Evolutionary conservation across 202 grass and related monocot genomes (phyloP), one percentile per base, ranked within the genome.

Genomic region (Panicum hallii): DNA sequence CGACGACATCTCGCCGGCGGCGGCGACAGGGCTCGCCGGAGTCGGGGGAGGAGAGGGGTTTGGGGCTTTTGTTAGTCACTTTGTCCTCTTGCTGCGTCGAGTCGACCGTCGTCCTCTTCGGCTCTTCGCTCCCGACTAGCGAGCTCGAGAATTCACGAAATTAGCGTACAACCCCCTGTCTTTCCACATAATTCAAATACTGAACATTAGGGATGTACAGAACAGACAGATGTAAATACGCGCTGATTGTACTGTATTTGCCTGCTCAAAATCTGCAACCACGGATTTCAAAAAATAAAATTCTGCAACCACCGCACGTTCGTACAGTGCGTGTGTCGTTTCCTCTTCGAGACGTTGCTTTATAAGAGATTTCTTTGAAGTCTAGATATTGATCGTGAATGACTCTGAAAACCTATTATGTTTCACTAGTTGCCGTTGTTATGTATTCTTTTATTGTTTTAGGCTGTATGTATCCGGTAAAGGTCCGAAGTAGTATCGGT

Each of bases 1-100:
- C 69, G 70, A 30, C 61, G 76, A 20, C 89, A 90, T 90, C 63
- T 49, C 40, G 70, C 34, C 36, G 70, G 5, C 75, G 63, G 17
- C 45, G 43, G 74, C 30, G 60, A 5, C 67, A 11, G 32, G 12
- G 22, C 74, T 64, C 81, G 75, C 80, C 76, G 85, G 75, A 57
- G 76, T 71, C 73, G 45, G 56, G 19, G 52, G 72, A 38, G 68
- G 72, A 46, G 67, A 57, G 13, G 58, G 65, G 70, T 15, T 70
- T 44, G 44, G 62, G 36, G 40, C 53, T 30, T 76, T 63, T 52
- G 49, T 38, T 72, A 46, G 23, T 26, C 26, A 26, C 1, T 17
- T 79, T 55, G 17, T n/a, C 49, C 11, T 83, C 20, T 63, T 2
- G 72, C 54, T 32, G 63, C 85, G 63, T 77, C 32, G 32, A 32